phyloP scores from a whole-genome alignment of 2,329 filamentous ascomycete genomes.

The Chaetomiaceae sp. region DNA sequence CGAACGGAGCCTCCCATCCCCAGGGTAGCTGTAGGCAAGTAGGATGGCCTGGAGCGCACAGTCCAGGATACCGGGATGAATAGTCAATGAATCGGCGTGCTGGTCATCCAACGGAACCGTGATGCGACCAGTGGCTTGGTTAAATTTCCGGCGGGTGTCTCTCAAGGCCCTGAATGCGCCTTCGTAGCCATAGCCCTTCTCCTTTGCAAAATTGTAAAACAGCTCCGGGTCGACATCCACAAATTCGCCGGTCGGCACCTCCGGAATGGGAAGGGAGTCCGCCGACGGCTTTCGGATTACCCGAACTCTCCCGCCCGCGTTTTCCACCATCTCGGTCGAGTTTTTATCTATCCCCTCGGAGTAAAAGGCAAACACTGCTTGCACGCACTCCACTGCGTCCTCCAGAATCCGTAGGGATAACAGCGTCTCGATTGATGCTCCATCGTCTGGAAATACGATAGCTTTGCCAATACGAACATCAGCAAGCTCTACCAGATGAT shows the following conservation, averaged over 20 bases:
- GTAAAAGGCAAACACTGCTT: neutral
- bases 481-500: neutral
- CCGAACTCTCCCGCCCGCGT: neutral
- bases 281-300: neutral
- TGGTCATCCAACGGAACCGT: neutral
- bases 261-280: neutral
- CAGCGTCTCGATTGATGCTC: neutral
- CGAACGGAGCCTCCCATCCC: neutral
- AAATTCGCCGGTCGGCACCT: neutral
- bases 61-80: constrained; percentile 27
- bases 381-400: neutral
- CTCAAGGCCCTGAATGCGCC: constrained; percentile 19
- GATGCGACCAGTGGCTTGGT: neutral
- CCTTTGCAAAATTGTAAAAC: constrained; percentile 18
- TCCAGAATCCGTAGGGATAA: neutral
- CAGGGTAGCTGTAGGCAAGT: constrained; percentile 4
- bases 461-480: neutral
- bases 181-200: constrained; percentile 20
- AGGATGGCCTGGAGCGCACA: constrained; percentile 26
- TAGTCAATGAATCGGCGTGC: neutral
- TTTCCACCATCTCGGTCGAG: neutral
- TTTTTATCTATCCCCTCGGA: neutral
- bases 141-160: constrained; percentile 5
- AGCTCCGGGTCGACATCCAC: neutral
- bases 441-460: neutral